Evolutionary conservation across 2,329 filamentous ascomycete species (phyloP).

Genomic region (Xylariaceae sp.): DNA sequence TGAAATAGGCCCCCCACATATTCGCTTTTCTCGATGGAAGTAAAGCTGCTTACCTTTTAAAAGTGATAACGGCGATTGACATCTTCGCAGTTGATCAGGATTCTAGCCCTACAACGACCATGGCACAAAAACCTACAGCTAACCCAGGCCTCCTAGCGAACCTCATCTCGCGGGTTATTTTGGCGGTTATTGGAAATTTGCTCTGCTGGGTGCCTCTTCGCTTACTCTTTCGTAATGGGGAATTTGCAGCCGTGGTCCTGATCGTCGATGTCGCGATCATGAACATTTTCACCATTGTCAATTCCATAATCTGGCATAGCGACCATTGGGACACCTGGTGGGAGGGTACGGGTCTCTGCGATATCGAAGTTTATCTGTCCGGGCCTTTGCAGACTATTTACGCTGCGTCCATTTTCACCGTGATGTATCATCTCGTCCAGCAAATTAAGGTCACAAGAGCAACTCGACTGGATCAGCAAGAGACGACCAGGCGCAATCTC

Average conservation of each 20-base stretch:
- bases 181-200: conserved; percentile 52
- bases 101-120: neutral
- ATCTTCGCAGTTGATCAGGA: neutral
- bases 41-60: too few species aligned
- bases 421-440: conserved; percentile 59
- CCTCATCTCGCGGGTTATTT: conserved; percentile 54
- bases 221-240: conserved; percentile 57
- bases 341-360: conserved; percentile 59
- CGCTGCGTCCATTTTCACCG: conserved; percentile 57
- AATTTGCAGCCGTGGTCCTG: conserved; percentile 59
- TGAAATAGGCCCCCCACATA: too few species aligned
- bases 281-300: conserved; percentile 57
- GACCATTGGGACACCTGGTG: conserved; percentile 59
- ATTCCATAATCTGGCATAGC: conserved; percentile 59
- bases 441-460: conserved; percentile 55
- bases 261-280: conserved; percentile 52
- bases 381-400: conserved; percentile 51
- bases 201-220: conserved; percentile 58
- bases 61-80: neutral
- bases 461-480: conserved; percentile 46
- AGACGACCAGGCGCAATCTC: conserved; percentile 50
- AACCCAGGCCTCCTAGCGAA: conserved; percentile 48
- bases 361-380: conserved; percentile 51
- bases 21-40: too few species aligned
- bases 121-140: conserved; percentile 16